Conservation (phyloP, 805 yeast genomes). For the Metschnikowia matae region DNA sequence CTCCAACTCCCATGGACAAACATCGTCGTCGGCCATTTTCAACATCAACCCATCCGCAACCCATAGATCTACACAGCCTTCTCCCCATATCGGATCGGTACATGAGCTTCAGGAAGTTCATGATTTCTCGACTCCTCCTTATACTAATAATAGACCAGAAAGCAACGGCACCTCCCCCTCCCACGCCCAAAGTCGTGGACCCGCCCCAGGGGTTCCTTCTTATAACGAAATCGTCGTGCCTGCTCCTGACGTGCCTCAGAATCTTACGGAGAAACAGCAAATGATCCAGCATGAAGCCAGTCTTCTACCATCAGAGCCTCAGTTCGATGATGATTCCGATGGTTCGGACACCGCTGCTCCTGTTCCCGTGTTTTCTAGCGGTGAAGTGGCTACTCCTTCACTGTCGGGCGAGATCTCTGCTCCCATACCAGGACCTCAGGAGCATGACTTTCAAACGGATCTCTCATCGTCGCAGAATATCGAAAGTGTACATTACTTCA, state of each 20-base stretch:
- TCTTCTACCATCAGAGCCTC: slow-evolving; percentile 57
- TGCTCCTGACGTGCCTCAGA: slow-evolving; percentile 12
- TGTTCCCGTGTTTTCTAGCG: neutral
- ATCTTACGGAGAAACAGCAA: slow-evolving; percentile 55
- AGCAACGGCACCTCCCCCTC: neutral
- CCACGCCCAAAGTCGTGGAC: neutral
- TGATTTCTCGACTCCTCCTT: slow-evolving; percentile 29
- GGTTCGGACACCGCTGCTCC: slow-evolving; percentile 15
- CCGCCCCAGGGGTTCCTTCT: slow-evolving; percentile 17
- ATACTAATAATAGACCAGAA: slow-evolving; percentile 9
- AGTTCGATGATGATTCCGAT: slow-evolving; percentile 20
- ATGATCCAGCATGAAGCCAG: slow-evolving; percentile 53
- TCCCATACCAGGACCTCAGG: neutral
- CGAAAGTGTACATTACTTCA: slow-evolving; percentile 6
- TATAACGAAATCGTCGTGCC: slow-evolving; percentile 21
- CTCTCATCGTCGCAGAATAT: neutral
- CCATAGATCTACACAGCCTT: neutral
- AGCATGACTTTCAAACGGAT: slow-evolving; percentile 3
- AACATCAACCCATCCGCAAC: neutral
- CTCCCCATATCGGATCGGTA: slow-evolving; percentile 8
- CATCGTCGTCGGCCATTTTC: neutral
- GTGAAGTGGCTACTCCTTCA: neutral
- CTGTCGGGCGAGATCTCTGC: neutral
- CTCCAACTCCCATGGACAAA: slow-evolving; percentile 1
- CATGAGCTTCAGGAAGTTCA: slow-evolving; percentile 12